Evolutionary conservation across 768 basidiomycete species (phyloP).

Genomic region (Hericium coralloides): DNA sequence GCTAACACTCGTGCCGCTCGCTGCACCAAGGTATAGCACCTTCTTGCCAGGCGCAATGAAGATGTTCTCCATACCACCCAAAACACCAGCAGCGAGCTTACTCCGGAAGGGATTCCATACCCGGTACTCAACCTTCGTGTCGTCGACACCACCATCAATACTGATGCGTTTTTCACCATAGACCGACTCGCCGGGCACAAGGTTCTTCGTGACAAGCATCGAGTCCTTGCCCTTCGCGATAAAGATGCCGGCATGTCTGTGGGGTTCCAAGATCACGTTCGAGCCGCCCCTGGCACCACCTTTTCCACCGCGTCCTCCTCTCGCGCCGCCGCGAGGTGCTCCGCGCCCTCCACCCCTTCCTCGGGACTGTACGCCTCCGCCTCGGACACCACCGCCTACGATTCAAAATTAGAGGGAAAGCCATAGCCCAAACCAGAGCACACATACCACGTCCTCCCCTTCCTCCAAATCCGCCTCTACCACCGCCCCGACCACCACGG

Average conservation of each 20-base stretch:
- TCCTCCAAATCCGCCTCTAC: conserved; percentile 20
- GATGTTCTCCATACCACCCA: conserved; percentile 91
- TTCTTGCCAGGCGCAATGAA: conserved; percentile 91
- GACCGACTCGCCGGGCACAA: conserved; percentile 94
- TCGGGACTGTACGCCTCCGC: conserved; percentile 18
- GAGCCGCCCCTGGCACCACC: conserved; percentile 76
- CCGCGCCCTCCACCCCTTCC: conserved; percentile 25
- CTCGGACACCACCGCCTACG: conserved; percentile 7
- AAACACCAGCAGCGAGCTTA: conserved; percentile 93
- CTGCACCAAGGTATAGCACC: conserved; percentile 96
- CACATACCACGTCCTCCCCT: conserved; percentile 17
- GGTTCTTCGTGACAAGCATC: conserved; percentile 94
- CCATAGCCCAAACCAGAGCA: background rate
- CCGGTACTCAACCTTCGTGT: conserved; percentile 89
- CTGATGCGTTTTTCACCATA: conserved; percentile 98
- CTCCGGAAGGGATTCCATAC: conserved; percentile 99
- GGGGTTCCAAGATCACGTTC: conserved; percentile 89
- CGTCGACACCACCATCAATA: conserved; percentile 65
- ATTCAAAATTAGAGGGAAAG: background rate
- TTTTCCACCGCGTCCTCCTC: conserved; percentile 42
- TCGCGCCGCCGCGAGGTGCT: conserved; percentile 30
- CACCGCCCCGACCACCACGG: conserved; percentile 2
- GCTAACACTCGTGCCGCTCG: conserved; percentile 94
- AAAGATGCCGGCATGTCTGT: conserved; percentile 91
- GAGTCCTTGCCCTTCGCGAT: conserved; percentile 97